Evolutionary conservation across 352 stramenopile genomes (phyloP).

Genomic region (Phytopythium ostracodes): DNA sequence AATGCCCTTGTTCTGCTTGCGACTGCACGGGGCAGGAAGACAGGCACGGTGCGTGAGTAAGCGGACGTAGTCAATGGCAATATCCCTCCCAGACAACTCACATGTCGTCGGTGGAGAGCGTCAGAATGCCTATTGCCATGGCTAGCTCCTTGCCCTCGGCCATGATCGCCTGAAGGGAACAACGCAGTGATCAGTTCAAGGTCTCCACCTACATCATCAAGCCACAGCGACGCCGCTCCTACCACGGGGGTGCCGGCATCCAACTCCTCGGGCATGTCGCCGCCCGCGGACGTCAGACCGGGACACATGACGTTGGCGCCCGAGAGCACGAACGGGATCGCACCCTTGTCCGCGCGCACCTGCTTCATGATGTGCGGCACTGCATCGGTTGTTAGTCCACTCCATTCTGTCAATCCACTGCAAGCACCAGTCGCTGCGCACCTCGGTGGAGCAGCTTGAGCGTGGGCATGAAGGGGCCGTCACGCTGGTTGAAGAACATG

Average conservation of each 20-base stretch:
- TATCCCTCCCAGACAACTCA: conserved; percentile 22
- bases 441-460: conserved; percentile 95
- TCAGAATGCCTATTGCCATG: conserved; percentile 95
- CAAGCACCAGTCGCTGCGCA: conserved; percentile 12
- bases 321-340: conserved; percentile 97
- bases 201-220: neutral
- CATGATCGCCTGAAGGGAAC: conserved; percentile 86
- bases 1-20: conserved; percentile 95
- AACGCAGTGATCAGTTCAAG: neutral
- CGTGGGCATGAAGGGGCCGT: conserved; percentile 96
- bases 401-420: too few relatives aligned
- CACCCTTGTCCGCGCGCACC: conserved; percentile 95
- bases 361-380: conserved; percentile 92
- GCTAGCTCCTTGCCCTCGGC: conserved; percentile 97
- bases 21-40: conserved; percentile 33
- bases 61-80: conserved; percentile 1
- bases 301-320: conserved; percentile 99
- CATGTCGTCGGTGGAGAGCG: conserved; percentile 96
- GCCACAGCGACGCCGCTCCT: conserved; percentile 17
- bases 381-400: conserved; percentile 11
- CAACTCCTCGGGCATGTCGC: conserved; percentile 90
- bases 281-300: conserved; percentile 94
- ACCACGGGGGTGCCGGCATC: conserved; percentile 80
- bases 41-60: neutral
- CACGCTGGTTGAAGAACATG: conserved; percentile 95